Base-by-base conservation (phyloP, 2,329 filamentous ascomycete species). In the Cercospora janseana region DNA sequence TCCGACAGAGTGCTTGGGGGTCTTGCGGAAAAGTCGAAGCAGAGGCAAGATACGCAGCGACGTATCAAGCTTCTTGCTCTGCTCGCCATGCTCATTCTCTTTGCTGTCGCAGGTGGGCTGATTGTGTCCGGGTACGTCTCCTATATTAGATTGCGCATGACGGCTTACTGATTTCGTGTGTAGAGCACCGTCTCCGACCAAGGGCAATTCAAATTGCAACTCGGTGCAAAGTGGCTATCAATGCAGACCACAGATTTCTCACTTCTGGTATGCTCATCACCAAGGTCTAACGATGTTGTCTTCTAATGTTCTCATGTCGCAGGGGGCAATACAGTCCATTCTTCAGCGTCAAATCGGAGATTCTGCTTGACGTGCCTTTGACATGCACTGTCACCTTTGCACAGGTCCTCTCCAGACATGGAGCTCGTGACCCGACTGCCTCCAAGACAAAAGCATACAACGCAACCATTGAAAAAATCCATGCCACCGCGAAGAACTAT, bases 281-380 rank as follows among this genome's bases (percentile, higher is more conserved):
- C 26, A 29, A 15, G 26, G 20, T 46, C 32, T 40, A 8, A 15
- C 6, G 18, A 43, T 20, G 20, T 6, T 13, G n/a, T 16, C 12
- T 24, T 6, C 24, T 31, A 8, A 40, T n/a, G 4, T 2, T 28
- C 6, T 6, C 16, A 23, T 15, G 23, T 26, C 42, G 29, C 49
- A 51, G 53, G 60, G 91, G 90, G 49, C 89, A 92, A 67, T 95
- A 95, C 68, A 86, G 88, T 13, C 88, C 90, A 2, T 94, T 83
- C 71, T 95, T 87, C 70, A 79, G 84, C 1, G 84, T 91, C 0
- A 78, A 83, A 5, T 89, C 86, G 1, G 74, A 80, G 2, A 80
- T 88, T 43, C 73, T 81, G 12, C 60, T 76, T 5, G 73, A 74
- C 6, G 72, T 86, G 1, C 90, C 89, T 0, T 59, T 73, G 0